A percentile compares a stretch with the other conserved stretches of the same genome.
Conservation (phyloP, 2,329 filamentous ascomycete species). For the Camillea tinctor region DNA sequence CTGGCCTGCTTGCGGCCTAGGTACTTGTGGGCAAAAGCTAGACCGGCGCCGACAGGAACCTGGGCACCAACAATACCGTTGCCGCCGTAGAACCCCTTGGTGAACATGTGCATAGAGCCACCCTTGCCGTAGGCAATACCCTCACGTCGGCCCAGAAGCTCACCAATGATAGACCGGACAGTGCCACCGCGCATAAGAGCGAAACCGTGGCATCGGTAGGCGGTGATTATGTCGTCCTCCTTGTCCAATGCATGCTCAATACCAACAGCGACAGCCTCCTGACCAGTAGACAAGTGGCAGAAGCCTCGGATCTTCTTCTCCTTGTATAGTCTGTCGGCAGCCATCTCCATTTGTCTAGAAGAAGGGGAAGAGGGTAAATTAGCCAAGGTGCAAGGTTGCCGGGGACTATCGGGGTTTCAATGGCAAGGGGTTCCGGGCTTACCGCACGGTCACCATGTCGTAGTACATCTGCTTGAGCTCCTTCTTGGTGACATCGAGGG, state of each 20-base stretch:
- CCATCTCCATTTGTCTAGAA: constrained; percentile 97
- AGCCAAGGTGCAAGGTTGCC: not conserved
- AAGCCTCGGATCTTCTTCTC: constrained; percentile 99
- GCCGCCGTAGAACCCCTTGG: constrained; percentile 95
- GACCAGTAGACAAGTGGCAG: constrained; percentile 96
- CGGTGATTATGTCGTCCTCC: constrained; percentile 91
- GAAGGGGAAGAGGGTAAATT: constrained; percentile 3
- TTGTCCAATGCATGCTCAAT: constrained; percentile 95
- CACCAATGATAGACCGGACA: constrained; percentile 91
- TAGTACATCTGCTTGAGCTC: constrained; percentile 99
- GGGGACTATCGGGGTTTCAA: not conserved
- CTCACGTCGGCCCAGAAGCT: constrained; percentile 90
- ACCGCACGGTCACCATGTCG: constrained; percentile 95
- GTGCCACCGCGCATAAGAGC: constrained; percentile 92
- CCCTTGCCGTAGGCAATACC: constrained; percentile 99
- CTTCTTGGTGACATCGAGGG: constrained; percentile 90
- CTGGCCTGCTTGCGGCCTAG: constrained; percentile 80
- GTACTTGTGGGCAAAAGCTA: constrained; percentile 98
- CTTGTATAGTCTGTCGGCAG: constrained; percentile 97
- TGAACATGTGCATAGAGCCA: constrained; percentile 99
- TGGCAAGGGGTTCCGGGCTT: constrained; percentile 40
- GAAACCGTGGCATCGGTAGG: constrained; percentile 98
- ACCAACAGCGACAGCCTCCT: constrained; percentile 95
- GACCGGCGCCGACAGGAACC: constrained; percentile 93
- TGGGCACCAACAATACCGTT: constrained; percentile 99